Percentiles rank a stretch among this genome's conserved stretches.
phyloP scores from a whole-genome alignment of 192 early-diverging fungal genomes.

The Linnemannia zychae region DNA sequence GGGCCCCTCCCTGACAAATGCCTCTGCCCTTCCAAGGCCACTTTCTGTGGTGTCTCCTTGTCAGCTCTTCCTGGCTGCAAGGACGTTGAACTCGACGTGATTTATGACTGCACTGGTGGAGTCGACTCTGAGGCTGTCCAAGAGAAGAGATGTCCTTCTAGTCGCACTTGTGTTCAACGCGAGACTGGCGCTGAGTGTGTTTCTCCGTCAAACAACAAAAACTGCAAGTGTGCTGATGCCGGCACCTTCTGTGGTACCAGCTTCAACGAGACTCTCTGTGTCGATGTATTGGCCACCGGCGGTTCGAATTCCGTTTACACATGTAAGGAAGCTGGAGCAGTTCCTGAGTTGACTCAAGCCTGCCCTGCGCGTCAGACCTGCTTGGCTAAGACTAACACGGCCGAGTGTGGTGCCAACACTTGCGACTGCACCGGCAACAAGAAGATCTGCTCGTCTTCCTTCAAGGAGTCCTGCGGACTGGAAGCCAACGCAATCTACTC shows the following conservation, averaged over 20 bases:
- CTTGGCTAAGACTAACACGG: background rate
- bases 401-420: background rate
- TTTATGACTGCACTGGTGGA: background rate
- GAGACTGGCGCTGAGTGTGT: too few relatives aligned
- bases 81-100: background rate
- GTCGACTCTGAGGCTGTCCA: background rate
- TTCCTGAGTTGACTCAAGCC: background rate
- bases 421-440: background rate
- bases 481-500: background rate
- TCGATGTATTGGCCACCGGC: background rate
- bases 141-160: background rate
- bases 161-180: background rate
- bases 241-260: conserved; percentile 2
- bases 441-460: background rate
- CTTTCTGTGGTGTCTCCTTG: background rate
- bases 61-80: background rate
- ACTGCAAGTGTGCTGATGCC: background rate
- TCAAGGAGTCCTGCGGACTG: background rate
- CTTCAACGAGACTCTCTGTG: background rate
- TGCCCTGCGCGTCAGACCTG: background rate
- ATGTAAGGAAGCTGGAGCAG: background rate
- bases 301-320: background rate
- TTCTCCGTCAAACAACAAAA: too few relatives aligned
- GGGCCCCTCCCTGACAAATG: background rate
- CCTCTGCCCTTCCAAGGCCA: background rate